These are phyloP conservation scores for Balansia obtecta DNA, from an alignment of 2,329 filamentous ascomycete genomes.

Conservation along the genomic window DNA sequence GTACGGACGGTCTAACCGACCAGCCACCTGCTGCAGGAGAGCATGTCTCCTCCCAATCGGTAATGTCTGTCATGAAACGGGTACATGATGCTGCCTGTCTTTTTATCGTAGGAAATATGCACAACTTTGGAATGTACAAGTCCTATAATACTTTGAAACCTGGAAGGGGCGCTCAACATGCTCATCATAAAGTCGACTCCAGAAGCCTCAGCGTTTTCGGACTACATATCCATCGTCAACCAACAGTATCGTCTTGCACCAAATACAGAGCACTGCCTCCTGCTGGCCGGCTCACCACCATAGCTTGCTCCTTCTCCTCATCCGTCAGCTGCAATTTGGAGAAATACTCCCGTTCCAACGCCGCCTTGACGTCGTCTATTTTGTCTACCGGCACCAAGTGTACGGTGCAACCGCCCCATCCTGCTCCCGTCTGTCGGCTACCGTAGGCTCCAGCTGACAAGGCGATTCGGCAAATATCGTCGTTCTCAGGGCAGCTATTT, in stretches of 20 bases:
- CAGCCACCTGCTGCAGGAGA: too few relatives aligned
- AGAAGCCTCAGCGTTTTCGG: not conserved
- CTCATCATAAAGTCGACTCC: not conserved
- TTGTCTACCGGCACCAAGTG: conserved; percentile 80
- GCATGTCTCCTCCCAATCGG: too few relatives aligned
- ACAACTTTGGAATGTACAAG: too few relatives aligned
- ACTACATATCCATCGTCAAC: not conserved
- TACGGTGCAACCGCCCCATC: conserved; percentile 94
- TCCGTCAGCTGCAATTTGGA: conserved; percentile 49
- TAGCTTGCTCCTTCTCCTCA: conserved; percentile 64
- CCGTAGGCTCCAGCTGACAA: conserved; percentile 69
- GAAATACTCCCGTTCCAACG: conserved; percentile 76
- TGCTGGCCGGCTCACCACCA: conserved; percentile 82
- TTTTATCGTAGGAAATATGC: too few relatives aligned
- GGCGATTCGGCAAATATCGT: conserved; percentile 74
- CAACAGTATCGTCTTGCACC: conserved; percentile 19
- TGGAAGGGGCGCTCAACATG: too few relatives aligned
- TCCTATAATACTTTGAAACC: too few relatives aligned
- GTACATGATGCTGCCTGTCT: too few relatives aligned
- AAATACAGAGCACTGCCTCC: conserved; percentile 51
- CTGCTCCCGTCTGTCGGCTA: conserved; percentile 78
- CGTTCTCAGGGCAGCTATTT: conserved; percentile 86
- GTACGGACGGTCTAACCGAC: too few relatives aligned
- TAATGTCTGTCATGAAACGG: too few relatives aligned
- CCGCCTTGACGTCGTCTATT: conserved; percentile 63